These are phyloP conservation scores for Monascus ruber DNA, from an alignment of 2,329 filamentous ascomycete genomes.

Conservation along the genomic window DNA sequence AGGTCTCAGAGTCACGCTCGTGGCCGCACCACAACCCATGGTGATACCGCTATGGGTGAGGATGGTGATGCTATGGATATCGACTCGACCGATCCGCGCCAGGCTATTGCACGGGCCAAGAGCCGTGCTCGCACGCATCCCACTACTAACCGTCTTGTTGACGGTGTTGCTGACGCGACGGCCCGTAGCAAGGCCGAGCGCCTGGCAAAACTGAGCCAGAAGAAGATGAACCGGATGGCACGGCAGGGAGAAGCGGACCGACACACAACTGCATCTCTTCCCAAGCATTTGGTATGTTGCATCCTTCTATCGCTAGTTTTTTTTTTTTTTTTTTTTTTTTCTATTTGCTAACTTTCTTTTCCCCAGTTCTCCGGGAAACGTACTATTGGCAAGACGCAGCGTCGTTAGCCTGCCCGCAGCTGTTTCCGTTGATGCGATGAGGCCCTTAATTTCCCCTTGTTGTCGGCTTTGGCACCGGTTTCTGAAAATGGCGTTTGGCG, in stretches of 20 bases:
- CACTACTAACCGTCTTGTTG: constrained; percentile 35
- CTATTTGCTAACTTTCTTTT: constrained; percentile 22
- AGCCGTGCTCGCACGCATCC: constrained; percentile 52
- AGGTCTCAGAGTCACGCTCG: constrained; percentile 50
- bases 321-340: constrained; percentile 1
- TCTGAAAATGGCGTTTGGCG: constrained; percentile 15
- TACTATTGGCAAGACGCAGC: constrained; percentile 72
- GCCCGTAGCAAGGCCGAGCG: constrained; percentile 70
- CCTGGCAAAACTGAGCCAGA: constrained; percentile 80
- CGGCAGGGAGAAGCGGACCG: constrained; percentile 94
- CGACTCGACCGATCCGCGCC: constrained; percentile 27
- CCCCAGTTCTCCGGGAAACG: constrained; percentile 75
- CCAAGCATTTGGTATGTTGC: constrained; percentile 76
- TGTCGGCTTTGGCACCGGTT: constrained; percentile 18
- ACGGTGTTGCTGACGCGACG: constrained; percentile 52
- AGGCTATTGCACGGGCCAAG: constrained; percentile 55
- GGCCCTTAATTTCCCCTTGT: constrained; percentile 16
- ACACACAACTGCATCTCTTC: constrained; percentile 67
- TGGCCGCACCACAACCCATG: constrained; percentile 58
- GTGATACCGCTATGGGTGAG: constrained; percentile 39
- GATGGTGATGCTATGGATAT: constrained; percentile 60
- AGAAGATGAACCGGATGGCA: constrained; percentile 98
- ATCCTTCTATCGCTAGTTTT: background rate
- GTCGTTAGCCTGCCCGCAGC: constrained; percentile 18
- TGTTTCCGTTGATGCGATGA: constrained; percentile 12